Base-by-base conservation (phyloP, 106 monocot genomes). In the Allium sativum region DNA sequence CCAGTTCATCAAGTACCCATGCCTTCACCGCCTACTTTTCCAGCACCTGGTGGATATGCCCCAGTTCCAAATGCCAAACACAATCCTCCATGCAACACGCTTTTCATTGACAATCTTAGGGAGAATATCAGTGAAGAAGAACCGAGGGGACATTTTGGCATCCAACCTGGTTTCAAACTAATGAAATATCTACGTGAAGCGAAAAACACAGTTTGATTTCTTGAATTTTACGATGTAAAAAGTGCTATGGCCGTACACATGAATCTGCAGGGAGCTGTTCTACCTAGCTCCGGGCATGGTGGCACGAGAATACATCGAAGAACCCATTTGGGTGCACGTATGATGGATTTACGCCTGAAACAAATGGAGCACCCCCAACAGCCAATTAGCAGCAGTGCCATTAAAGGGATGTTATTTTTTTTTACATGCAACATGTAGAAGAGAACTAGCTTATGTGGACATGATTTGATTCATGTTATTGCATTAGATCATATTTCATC, bases 111-210 rank as follows among this genome's bases (percentile, higher is more conserved):
- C 48, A 96, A 96, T 82, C 87, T 96, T 69, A 91, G 91, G 9
- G 91, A 96, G 68, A 86, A 79, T 65, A 72, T 91, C 53, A 77
- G 69, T 21, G 90, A 96, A 71, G 96, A 91, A 68, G 90, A 96
- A 72, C 62, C 91, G 22, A 82, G 73, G 20, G 64, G 73, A 31
- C 90, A 91, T 57, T 96, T 96, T 76, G 78, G 72, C 45, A 56
- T 74, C 21, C 96, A 98, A 80, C 87, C 91, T 78, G 96, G 96
- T 55, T 98, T 76, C 71, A 98, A 98, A 73, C 96, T 91, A 88
- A 98, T 98, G 96, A 98, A 98, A 62, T 44, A 91, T 55, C 61
- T 98, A 64, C 91, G 87, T 4, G 91, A 98, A 58, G 96, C 90
- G 61, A 81, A 84, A 73, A 96, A 87, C 71, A 96, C 95, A 52